phyloP scores from a whole-genome alignment of 139 green algal genomes.

The Chlamydomonas asymmetrica region DNA sequence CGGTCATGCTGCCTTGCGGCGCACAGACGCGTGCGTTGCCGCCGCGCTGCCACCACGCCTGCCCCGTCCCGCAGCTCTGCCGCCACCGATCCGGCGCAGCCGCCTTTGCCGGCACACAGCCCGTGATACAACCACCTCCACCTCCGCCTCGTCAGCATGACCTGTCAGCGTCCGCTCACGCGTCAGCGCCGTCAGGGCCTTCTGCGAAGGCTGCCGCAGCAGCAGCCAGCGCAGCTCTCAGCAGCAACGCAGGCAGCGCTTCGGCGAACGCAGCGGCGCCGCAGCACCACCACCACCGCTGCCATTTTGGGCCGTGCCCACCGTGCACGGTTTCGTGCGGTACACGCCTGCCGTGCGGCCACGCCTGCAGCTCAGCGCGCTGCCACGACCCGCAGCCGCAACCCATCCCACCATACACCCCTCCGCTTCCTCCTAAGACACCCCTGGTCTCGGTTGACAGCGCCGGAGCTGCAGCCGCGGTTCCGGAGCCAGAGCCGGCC shows the following conservation, averaged over 20 bases:
- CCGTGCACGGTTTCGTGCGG: slow-evolving; percentile 67
- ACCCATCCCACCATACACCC: slow-evolving; percentile 44
- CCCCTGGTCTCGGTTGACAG: neutral
- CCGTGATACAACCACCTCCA: too few relatives aligned
- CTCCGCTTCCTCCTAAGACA: slow-evolving; percentile 47
- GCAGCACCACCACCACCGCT: slow-evolving; percentile 54
- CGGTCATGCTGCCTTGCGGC: slow-evolving; percentile 75
- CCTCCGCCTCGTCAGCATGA: too few relatives aligned
- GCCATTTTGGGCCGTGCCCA: slow-evolving; percentile 84
- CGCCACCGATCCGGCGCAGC: too few relatives aligned
- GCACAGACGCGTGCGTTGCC: slow-evolving; percentile 57
- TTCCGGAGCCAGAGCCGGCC: neutral
- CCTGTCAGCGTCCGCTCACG: too few relatives aligned
- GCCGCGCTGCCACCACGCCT: slow-evolving; percentile 62
- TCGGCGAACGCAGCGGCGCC: too few relatives aligned
- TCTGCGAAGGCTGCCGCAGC: neutral
- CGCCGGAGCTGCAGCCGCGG: neutral
- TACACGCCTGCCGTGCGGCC: slow-evolving; percentile 58
- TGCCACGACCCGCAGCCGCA: slow-evolving; percentile 71
- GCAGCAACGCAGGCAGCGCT: too few relatives aligned
- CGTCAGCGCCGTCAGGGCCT: neutral
- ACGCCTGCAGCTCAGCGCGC: slow-evolving; percentile 46
- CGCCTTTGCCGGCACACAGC: too few relatives aligned
- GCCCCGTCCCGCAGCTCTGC: slow-evolving; percentile 62
- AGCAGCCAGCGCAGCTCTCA: too few relatives aligned